Conservation (phyloP, 2,329 filamentous ascomycete species). For the Emergomyces pasteurianus region DNA sequence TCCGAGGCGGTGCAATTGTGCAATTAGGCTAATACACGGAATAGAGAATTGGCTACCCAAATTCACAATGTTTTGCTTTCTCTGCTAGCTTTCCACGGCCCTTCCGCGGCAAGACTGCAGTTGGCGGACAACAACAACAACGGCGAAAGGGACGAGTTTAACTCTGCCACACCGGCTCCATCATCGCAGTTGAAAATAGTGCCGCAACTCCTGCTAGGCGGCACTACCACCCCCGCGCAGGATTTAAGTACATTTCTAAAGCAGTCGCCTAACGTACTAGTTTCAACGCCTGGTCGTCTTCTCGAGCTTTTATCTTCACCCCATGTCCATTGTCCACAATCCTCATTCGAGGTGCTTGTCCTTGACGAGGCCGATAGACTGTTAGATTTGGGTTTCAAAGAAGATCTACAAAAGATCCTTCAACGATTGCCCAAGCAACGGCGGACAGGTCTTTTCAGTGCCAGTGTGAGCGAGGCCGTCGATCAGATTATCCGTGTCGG, state of each 20-base stretch:
- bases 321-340: constrained; percentile 77
- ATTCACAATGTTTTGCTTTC: constrained; percentile 71
- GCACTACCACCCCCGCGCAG: constrained; percentile 62
- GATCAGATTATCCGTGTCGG: constrained; percentile 87
- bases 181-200: constrained; percentile 50
- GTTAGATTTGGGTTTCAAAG: constrained; percentile 86
- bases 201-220: constrained; percentile 80
- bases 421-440: constrained; percentile 80
- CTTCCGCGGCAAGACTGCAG: constrained; percentile 48
- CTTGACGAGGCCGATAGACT: constrained; percentile 90
- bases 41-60: constrained; percentile 76
- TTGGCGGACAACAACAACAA: constrained; percentile 30
- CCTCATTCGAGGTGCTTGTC: constrained; percentile 82
- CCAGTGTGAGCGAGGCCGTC: constrained; percentile 90
- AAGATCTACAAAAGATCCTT: constrained; percentile 76
- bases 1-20: not conserved
- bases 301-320: constrained; percentile 77
- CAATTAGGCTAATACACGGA: constrained; percentile 5
- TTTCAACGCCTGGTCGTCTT: constrained; percentile 82
- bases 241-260: constrained; percentile 78
- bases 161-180: constrained; percentile 27
- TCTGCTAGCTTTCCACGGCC: constrained; percentile 68
- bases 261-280: constrained; percentile 73
- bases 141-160: constrained; percentile 16
- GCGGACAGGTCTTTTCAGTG: constrained; percentile 85